Conservation (phyloP, 495 filamentous ascomycete genomes). For the Trypethelium eluteriae region DNA sequence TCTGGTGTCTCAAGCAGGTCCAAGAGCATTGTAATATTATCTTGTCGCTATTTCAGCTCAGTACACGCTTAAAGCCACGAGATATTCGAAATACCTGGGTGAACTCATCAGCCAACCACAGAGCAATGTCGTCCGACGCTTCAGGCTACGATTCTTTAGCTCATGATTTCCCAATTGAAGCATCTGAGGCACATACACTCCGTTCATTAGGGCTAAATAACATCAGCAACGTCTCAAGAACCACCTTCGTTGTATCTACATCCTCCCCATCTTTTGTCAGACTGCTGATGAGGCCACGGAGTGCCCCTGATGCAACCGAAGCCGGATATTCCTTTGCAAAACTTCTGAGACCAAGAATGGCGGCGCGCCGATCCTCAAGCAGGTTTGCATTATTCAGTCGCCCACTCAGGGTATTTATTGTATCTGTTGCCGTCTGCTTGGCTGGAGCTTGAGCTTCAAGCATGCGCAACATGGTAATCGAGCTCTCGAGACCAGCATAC, state of each 20-base stretch:
- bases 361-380: slow-evolving; percentile 86
- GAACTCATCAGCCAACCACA: slow-evolving; percentile 97
- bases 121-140: slow-evolving; percentile 90
- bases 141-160: slow-evolving; percentile 57
- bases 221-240: slow-evolving; percentile 89
- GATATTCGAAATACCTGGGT: slow-evolving; percentile 59
- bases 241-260: slow-evolving; percentile 90
- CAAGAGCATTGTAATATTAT: slow-evolving; percentile 87
- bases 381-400: slow-evolving; percentile 81
- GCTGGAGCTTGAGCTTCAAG: slow-evolving; percentile 77
- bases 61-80: slow-evolving; percentile 19
- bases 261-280: slow-evolving; percentile 84
- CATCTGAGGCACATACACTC: slow-evolving; percentile 46
- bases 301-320: slow-evolving; percentile 84
- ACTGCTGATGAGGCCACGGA: slow-evolving; percentile 77
- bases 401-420: slow-evolving; percentile 79
- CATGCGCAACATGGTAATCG: slow-evolving; percentile 71
- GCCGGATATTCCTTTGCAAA: slow-evolving; percentile 95
- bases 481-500: slow-evolving; percentile 15
- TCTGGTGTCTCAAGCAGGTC: slow-evolving; percentile 81
- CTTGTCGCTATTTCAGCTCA: slow-evolving; percentile 67
- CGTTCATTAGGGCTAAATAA: slow-evolving; percentile 70
- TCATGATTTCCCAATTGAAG: slow-evolving; percentile 5
- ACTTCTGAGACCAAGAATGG: slow-evolving; percentile 85
- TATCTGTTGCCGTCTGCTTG: slow-evolving; percentile 91